Conservation (phyloP, 2,329 filamentous ascomycete species). For the Colletotrichum lindemuthianum region DNA sequence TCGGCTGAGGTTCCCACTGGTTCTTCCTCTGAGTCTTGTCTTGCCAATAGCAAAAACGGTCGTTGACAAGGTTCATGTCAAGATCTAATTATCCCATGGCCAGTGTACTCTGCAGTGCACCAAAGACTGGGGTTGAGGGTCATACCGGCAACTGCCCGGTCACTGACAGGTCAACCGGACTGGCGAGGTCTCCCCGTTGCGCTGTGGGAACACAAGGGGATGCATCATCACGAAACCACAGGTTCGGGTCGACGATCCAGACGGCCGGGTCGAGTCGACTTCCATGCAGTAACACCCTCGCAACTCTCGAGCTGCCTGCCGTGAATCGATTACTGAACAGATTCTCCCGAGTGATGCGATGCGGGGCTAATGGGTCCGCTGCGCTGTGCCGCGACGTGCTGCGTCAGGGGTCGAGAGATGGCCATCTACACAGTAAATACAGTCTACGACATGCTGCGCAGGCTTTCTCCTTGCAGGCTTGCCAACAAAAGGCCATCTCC, state of each 20-base stretch:
- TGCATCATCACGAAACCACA: background rate
- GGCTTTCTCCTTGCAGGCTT: slow-evolving; percentile 16
- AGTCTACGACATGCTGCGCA: background rate
- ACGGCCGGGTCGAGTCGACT: slow-evolving; percentile 4
- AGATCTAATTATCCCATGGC: background rate
- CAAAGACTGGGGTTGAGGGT: slow-evolving; percentile 24
- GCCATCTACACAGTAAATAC: background rate
- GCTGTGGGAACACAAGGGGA: slow-evolving; percentile 2
- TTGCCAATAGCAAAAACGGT: no score
- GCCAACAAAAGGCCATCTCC: slow-evolving; percentile 11
- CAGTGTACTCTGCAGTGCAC: slow-evolving; percentile 17
- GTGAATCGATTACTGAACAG: slow-evolving; percentile 5
- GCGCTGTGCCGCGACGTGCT: background rate
- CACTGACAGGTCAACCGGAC: slow-evolving; percentile 14
- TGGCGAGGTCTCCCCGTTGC: slow-evolving; percentile 4
- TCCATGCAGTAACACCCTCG: background rate
- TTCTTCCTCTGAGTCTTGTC: no score
- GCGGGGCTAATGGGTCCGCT: no score
- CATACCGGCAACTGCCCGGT: slow-evolving; percentile 6
- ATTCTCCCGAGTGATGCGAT: background rate
- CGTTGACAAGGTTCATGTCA: no score
- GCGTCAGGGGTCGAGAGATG: background rate
- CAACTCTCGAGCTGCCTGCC: background rate
- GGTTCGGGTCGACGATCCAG: slow-evolving; percentile 9
- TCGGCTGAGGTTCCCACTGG: background rate